Conservation (phyloP, 768 basidiomycete genomes). For the Lyophyllum decastes region DNA sequence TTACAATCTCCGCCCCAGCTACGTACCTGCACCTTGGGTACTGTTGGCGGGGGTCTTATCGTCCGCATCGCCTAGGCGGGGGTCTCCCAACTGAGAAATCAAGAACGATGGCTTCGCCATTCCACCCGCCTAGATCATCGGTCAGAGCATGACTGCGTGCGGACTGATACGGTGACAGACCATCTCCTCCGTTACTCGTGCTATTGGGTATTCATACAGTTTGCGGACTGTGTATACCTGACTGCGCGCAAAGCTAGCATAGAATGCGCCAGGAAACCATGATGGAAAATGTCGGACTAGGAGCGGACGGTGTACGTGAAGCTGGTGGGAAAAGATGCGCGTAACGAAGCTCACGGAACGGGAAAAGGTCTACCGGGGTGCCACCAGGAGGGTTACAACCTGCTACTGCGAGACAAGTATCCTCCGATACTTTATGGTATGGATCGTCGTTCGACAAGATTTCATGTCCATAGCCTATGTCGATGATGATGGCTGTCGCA, state of each 20-base stretch:
- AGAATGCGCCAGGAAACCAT: not conserved
- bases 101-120: not conserved
- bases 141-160: not conserved
- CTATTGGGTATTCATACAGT: not conserved
- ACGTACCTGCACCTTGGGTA: too few species aligned
- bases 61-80: too few species aligned
- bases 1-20: too few species aligned
- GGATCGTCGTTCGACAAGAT: slow-evolving; percentile 23
- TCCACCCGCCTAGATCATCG: not conserved
- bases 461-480: slow-evolving; percentile 23
- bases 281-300: not conserved
- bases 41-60: too few species aligned
- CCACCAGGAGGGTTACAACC: slow-evolving; percentile 17
- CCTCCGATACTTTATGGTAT: slow-evolving; percentile 20
- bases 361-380: slow-evolving; percentile 24
- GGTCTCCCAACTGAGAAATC: not conserved
- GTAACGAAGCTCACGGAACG: slow-evolving; percentile 16
- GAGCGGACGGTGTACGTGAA: not conserved
- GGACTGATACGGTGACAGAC: not conserved
- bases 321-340: not conserved
- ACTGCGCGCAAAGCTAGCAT: not conserved
- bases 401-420: slow-evolving; percentile 5
- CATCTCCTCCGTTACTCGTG: not conserved
- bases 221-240: not conserved
- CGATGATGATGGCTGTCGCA: slow-evolving; percentile 20